Percentiles rank a stretch among this genome's conserved stretches.
These are phyloP conservation scores for Phoenix roebelenii DNA, from an alignment of 176 grass and related monocot genomes.

Conservation along the genomic window DNA sequence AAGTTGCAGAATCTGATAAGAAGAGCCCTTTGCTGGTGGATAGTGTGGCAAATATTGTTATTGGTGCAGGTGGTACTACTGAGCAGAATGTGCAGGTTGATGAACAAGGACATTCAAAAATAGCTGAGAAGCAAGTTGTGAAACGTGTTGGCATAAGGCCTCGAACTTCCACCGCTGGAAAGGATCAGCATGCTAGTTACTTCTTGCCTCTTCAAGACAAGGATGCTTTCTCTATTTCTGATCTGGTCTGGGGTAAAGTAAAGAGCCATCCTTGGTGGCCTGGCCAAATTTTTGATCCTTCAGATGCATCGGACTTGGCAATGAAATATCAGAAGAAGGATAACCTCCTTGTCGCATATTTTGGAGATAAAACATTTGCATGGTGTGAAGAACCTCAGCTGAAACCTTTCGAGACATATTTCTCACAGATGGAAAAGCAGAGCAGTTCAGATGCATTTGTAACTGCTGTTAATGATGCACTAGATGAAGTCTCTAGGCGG, in stretches of 20 bases:
- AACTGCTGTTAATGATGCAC: constrained; percentile 54
- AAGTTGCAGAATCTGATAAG: neutral
- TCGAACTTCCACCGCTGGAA: neutral
- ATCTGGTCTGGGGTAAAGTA: constrained; percentile 98
- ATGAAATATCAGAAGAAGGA: constrained; percentile 71
- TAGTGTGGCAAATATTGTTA: neutral
- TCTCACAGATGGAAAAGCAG: constrained; percentile 86
- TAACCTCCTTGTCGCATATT: constrained; percentile 71
- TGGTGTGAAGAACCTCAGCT: constrained; percentile 92
- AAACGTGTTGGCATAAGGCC: neutral
- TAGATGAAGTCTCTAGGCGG: constrained; percentile 77
- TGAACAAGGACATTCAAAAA: too few relatives aligned
- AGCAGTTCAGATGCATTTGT: constrained; percentile 65
- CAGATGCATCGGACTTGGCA: constrained; percentile 76
- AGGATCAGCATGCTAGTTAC: constrained; percentile 37
- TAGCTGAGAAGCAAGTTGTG: neutral
- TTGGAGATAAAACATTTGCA: constrained; percentile 90
- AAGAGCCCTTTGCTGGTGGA: neutral
- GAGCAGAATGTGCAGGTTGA: neutral
- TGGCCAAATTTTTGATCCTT: constrained; percentile 76
- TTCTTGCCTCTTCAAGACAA: constrained; percentile 43
- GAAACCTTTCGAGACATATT: constrained; percentile 70
- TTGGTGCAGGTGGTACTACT: neutral
- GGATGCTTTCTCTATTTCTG: constrained; percentile 43
- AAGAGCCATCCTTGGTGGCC: constrained; percentile 99